phyloP scores from a whole-genome alignment of 225 moss, liverwort and hornwort species.

The Pleurozium schreberi region DNA sequence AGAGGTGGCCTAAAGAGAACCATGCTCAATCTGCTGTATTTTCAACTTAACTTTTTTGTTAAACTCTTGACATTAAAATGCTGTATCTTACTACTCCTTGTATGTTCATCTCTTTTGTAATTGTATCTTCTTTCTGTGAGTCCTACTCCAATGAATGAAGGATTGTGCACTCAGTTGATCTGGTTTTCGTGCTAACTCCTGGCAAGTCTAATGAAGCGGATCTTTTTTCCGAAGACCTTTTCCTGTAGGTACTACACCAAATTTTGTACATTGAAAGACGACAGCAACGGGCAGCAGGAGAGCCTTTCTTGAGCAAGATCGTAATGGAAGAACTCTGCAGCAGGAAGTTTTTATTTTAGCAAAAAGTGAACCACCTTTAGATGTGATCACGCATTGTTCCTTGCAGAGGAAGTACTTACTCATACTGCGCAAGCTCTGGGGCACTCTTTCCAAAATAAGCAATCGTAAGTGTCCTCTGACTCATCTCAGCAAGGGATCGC shows the following conservation, averaged over 20 bases:
- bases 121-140: background rate
- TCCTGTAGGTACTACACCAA: background rate
- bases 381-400: background rate
- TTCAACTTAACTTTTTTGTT: background rate
- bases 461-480: background rate
- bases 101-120: background rate
- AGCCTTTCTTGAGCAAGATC: background rate
- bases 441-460: background rate
- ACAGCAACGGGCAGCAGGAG: background rate
- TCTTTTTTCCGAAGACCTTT: background rate
- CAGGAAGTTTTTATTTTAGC: background rate
- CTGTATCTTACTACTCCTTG: background rate
- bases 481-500: background rate
- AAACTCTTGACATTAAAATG: background rate
- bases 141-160: background rate
- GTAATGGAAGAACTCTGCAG: background rate
- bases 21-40: constrained; percentile 5
- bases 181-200: background rate
- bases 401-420: background rate
- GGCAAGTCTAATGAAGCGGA: background rate
- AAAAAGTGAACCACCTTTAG: background rate
- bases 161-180: background rate
- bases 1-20: background rate
- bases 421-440: background rate
- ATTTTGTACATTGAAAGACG: background rate